Percentiles rank a stretch among this genome's conserved stretches.
Conservation (phyloP, 2,329 filamentous ascomycete species). For the Corynespora cassiicola region DNA sequence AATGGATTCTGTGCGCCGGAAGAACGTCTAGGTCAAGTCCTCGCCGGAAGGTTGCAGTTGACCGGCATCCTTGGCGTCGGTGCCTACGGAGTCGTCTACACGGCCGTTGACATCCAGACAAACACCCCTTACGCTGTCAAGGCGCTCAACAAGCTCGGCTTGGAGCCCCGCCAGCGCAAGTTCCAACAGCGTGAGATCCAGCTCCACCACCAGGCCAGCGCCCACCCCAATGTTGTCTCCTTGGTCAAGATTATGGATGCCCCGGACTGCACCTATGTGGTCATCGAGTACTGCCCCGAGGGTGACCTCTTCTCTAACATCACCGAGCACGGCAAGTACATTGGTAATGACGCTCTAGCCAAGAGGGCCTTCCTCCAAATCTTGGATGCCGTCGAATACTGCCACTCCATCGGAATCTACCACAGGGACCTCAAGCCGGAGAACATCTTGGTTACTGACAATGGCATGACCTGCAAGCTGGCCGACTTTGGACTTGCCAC, state of each 20-base stretch:
- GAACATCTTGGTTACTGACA: slow-evolving; percentile 92
- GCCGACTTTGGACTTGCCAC: slow-evolving; percentile 98
- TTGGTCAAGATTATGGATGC: slow-evolving; percentile 93
- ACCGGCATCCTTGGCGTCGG: slow-evolving; percentile 88
- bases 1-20: slow-evolving; percentile 66
- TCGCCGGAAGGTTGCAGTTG: slow-evolving; percentile 83
- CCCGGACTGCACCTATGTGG: slow-evolving; percentile 90
- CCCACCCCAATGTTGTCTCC: slow-evolving; percentile 91
- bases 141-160: slow-evolving; percentile 90
- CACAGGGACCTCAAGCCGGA: slow-evolving; percentile 98
- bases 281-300: slow-evolving; percentile 96
- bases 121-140: slow-evolving; percentile 91
- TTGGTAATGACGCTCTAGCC: slow-evolving; percentile 88
- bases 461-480: slow-evolving; percentile 89
- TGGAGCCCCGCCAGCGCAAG: slow-evolving; percentile 84
- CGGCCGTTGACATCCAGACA: slow-evolving; percentile 82
- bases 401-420: slow-evolving; percentile 92
- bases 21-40: slow-evolving; percentile 82
- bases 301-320: slow-evolving; percentile 98
- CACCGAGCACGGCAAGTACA: slow-evolving; percentile 90
- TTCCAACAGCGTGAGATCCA: slow-evolving; percentile 95
- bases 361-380: slow-evolving; percentile 92
- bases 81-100: slow-evolving; percentile 96
- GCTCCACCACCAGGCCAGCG: slow-evolving; percentile 86
- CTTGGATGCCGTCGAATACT: slow-evolving; percentile 93